phyloP scores from a whole-genome alignment of 352 stramenopile species.

The Pythium folliculosum region DNA sequence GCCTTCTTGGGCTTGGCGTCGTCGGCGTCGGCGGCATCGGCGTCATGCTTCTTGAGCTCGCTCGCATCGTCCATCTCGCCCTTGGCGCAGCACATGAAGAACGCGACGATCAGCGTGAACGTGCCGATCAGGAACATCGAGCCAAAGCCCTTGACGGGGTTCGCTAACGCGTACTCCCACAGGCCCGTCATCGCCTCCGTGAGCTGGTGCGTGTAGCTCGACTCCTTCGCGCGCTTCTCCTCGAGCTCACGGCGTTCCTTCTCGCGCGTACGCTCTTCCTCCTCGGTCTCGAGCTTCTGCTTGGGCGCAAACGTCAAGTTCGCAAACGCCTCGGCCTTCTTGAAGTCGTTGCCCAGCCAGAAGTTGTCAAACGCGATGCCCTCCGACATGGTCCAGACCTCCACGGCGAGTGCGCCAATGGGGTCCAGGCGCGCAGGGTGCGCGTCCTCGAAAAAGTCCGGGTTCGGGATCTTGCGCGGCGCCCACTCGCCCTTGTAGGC shows the following conservation, averaged over 20 bases:
- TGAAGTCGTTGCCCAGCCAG: conserved; percentile 84
- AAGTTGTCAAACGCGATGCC: conserved; percentile 94
- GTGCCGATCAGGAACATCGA: conserved; percentile 43
- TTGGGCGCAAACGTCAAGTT: conserved; percentile 77
- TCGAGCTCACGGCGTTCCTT: conserved; percentile 38
- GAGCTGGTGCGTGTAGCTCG: conserved; percentile 46
- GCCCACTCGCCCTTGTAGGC: conserved; percentile 91
- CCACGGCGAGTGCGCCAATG: conserved; percentile 89
- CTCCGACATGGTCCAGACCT: conserved; percentile 91
- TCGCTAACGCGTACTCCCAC: conserved; percentile 53
- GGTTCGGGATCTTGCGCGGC: conserved; percentile 90
- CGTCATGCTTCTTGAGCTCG: conserved; percentile 15
- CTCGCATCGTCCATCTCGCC: conserved; percentile 33
- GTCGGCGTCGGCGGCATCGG: neutral
- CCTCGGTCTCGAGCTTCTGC: conserved; percentile 61
- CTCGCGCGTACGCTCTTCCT: conserved; percentile 52
- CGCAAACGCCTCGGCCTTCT: conserved; percentile 79
- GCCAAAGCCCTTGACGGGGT: conserved; percentile 56
- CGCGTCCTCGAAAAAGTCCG: conserved; percentile 85
- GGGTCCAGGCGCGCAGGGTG: conserved; percentile 82
- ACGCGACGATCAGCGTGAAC: conserved; percentile 44
- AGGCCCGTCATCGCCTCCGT: conserved; percentile 45
- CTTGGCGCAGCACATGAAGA: conserved; percentile 67
- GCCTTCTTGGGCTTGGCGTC: conserved; percentile 18
- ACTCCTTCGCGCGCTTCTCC: conserved; percentile 51